phyloP scores from a whole-genome alignment of 2,329 filamentous ascomycete genomes.

The Colletotrichum liaoningense region DNA sequence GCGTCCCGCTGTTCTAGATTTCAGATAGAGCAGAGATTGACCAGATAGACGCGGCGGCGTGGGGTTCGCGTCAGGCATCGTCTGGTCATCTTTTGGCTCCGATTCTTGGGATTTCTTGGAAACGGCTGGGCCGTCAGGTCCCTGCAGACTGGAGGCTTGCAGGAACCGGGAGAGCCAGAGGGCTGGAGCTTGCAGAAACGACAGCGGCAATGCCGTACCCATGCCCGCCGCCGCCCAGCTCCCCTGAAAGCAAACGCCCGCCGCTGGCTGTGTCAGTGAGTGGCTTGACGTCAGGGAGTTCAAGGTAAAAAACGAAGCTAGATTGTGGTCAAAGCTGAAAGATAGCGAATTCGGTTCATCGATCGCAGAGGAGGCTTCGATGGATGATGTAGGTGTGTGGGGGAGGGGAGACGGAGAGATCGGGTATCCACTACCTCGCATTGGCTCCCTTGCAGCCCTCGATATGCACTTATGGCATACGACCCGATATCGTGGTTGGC shows the following conservation, averaged over 20 bases:
- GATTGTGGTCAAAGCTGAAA: background rate
- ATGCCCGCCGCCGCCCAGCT: background rate
- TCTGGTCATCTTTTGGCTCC: background rate
- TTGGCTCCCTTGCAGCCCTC: background rate
- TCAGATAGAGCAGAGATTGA: background rate
- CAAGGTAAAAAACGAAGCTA: background rate
- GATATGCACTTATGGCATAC: background rate
- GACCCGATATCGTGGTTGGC: too few species aligned
- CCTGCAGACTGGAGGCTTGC: background rate
- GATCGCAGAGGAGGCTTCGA: background rate
- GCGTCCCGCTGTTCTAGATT: background rate
- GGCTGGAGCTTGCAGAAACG: background rate
- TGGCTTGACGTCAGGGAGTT: background rate
- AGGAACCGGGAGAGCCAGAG: background rate
- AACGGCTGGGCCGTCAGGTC: background rate
- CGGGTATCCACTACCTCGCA: conserved; percentile 17
- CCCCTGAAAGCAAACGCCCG: background rate
- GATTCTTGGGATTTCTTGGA: background rate
- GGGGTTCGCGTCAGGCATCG: background rate
- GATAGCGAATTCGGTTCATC: background rate
- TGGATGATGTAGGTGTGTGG: conserved; percentile 4
- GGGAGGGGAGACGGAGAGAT: background rate
- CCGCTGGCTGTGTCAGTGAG: background rate
- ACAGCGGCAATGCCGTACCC: background rate
- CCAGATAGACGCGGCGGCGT: background rate